Base-by-base conservation (phyloP, 169 alveolate genomes). In the Plasmodium fragile region DNA sequence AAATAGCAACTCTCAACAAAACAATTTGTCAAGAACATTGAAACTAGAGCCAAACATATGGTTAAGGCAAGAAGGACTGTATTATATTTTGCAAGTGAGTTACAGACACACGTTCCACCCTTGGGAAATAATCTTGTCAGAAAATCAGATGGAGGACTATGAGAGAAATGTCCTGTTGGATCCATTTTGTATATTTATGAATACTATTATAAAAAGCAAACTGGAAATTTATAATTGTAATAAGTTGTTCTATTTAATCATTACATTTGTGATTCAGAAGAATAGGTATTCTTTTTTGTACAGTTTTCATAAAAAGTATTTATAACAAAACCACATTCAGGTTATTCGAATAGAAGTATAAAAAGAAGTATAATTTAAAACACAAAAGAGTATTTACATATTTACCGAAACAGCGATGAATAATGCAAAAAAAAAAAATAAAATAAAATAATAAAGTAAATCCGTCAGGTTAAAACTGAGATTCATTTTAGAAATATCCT, bases 71-170 rank as follows among this genome's bases (percentile, higher is more conserved):
- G 75, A 3, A 39, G 6, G 16, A 22, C 3, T 32, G 41, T 3
- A 65, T 65, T 65, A 28, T 2, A 34, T 28, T 18, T 65, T 65
- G 75, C 18, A 65, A 65, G 25, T 65, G 41, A 1, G 75, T 36
- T 65, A 65, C 75, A 65, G n/a, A 34, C 75, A 65, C 75, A 65
- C 7, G 75, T 65, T 22, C 39, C 75, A 65, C 39, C 41, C 75
- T 6, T 65, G 8, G 75, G 75, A 65, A 65, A 0, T 18, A 65
- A 65, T 3, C 36, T 65, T 65, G 6, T 25, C 41, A 65, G 25
- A 65, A 65, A 65, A 3, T 22, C n/a, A 25, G 4, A 4, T 25
- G 0, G 7, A 22, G 36, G 32, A 65, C 28, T 65, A 1, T 2
- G 41, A 65, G 6, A 8, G 2, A 4, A 65, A 22, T 65, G 41